A percentile compares a stretch with the other conserved stretches of the same genome.
Conservation (phyloP, 805 yeast genomes). For the Allodekkera sacchari region DNA sequence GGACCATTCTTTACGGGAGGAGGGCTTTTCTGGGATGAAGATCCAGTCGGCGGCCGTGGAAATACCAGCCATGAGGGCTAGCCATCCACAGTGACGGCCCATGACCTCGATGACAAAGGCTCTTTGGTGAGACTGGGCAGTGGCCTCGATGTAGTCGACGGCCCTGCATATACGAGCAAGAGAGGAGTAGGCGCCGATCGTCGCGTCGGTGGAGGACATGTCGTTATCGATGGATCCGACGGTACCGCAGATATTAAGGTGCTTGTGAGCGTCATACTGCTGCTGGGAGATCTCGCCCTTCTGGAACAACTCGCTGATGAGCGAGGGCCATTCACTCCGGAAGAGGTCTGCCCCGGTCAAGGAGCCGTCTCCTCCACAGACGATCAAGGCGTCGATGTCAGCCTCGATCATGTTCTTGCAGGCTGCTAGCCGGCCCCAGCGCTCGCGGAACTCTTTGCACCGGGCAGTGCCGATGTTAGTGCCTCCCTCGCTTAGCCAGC, state of each 20-base stretch:
- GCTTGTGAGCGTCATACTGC: slow-evolving; percentile 53
- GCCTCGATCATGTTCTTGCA: slow-evolving; percentile 75
- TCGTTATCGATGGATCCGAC: slow-evolving; percentile 98
- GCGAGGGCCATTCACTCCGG: slow-evolving; percentile 90
- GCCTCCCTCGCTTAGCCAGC: slow-evolving; percentile 89
- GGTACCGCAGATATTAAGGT: slow-evolving; percentile 81
- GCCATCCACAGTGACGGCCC: slow-evolving; percentile 99
- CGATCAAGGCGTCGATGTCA: slow-evolving; percentile 92
- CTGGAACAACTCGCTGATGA: slow-evolving; percentile 61
- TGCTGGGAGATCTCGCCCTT: slow-evolving; percentile 49
- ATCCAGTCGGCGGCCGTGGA: slow-evolving; percentile 94
- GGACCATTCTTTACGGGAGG: slow-evolving; percentile 66
- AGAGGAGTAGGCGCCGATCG: slow-evolving; percentile 94
- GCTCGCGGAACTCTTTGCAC: slow-evolving; percentile 75
- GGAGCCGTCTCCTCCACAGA: slow-evolving; percentile 98
- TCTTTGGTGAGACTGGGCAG: slow-evolving; percentile 94
- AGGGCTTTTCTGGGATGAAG: slow-evolving; percentile 92
- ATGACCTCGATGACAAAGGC: slow-evolving; percentile 97
- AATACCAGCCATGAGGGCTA: slow-evolving; percentile 94
- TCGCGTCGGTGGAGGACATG: slow-evolving; percentile 94
- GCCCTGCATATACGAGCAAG: slow-evolving; percentile 87
- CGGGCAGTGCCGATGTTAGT: slow-evolving; percentile 96
- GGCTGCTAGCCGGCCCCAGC: slow-evolving; percentile 75
- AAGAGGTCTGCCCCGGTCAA: slow-evolving; percentile 95
- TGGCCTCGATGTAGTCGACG: slow-evolving; percentile 95